Percentiles rank a stretch among this genome's conserved stretches.
phyloP scores from a whole-genome alignment of 306 rosid genomes.

The Prunus kanzakura region DNA sequence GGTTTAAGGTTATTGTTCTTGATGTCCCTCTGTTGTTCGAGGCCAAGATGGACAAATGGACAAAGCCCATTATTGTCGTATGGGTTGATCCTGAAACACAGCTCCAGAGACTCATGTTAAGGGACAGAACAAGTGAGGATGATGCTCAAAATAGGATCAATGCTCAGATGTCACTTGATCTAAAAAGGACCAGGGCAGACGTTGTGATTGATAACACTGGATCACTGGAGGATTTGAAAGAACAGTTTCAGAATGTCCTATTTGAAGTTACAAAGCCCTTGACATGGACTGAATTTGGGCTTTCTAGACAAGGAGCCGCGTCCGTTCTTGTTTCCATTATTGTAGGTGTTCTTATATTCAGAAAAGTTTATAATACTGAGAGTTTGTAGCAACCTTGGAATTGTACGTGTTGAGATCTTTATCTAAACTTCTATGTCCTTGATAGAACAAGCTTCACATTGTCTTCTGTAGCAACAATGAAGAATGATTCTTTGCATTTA shows the following conservation, averaged over 20 bases:
- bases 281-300: conserved; percentile 71
- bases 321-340: conserved; percentile 37
- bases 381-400: conserved; percentile 20
- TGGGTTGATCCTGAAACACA: conserved; percentile 90
- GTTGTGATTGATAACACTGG: conserved; percentile 72
- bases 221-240: conserved; percentile 60
- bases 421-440: conserved; percentile 4
- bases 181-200: conserved; percentile 62
- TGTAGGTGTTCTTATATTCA: conserved; percentile 44
- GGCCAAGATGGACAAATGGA: conserved; percentile 75
- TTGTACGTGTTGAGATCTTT: conserved; percentile 13
- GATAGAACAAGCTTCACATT: background rate
- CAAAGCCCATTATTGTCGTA: conserved; percentile 79
- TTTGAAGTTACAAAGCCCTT: conserved; percentile 58
- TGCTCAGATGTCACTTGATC: conserved; percentile 78
- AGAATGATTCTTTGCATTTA: background rate
- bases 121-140: conserved; percentile 57
- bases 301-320: conserved; percentile 63
- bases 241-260: conserved; percentile 52
- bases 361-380: conserved; percentile 23
- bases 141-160: conserved; percentile 60
- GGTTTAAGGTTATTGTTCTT: conserved; percentile 71
- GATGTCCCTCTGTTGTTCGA: conserved; percentile 81
- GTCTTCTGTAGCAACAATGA: conserved; percentile 1
- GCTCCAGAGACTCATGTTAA: conserved; percentile 53